Conservation (phyloP, 495 filamentous ascomycete genomes). For the Jackrogersella multiformis region DNA sequence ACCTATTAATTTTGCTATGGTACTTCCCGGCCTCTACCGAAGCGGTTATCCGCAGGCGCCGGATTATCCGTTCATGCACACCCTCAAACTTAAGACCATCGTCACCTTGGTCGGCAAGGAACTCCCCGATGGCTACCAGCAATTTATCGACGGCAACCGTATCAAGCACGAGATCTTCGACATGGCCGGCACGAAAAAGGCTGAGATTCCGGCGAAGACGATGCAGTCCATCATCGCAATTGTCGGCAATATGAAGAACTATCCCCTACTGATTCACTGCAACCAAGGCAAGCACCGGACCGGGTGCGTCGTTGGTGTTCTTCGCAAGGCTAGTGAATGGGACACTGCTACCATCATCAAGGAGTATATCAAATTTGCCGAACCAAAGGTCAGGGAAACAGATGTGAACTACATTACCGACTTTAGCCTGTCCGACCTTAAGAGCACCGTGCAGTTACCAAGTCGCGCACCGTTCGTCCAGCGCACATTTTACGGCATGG, state of each 20-base stretch:
- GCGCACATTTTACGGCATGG: conserved; percentile 31
- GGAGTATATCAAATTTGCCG: conserved; percentile 75
- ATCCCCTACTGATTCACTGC: conserved; percentile 85
- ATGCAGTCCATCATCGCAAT: conserved; percentile 72
- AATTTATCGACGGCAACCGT: conserved; percentile 67
- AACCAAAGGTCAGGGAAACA: conserved; percentile 66
- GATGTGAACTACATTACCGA: conserved; percentile 61
- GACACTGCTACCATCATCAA: conserved; percentile 61
- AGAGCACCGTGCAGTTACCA: not conserved
- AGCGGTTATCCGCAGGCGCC: conserved; percentile 73
- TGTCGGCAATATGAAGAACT: conserved; percentile 70
- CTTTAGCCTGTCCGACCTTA: conserved; percentile 48
- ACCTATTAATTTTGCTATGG: conserved; percentile 73
- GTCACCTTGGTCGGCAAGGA: conserved; percentile 80
- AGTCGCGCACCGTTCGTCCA: conserved; percentile 1
- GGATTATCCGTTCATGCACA: conserved; percentile 71
- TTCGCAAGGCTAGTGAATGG: conserved; percentile 74
- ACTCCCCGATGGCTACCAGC: conserved; percentile 61
- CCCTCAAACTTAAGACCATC: conserved; percentile 74
- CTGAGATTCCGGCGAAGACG: conserved; percentile 64
- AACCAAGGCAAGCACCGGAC: conserved; percentile 93
- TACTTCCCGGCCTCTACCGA: conserved; percentile 75
- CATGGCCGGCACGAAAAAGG: conserved; percentile 81
- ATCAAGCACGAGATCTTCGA: conserved; percentile 75
- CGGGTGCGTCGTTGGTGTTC: conserved; percentile 77